Conservation (phyloP, 495 filamentous ascomycete species). For the Oleoguttula mirabilis region DNA sequence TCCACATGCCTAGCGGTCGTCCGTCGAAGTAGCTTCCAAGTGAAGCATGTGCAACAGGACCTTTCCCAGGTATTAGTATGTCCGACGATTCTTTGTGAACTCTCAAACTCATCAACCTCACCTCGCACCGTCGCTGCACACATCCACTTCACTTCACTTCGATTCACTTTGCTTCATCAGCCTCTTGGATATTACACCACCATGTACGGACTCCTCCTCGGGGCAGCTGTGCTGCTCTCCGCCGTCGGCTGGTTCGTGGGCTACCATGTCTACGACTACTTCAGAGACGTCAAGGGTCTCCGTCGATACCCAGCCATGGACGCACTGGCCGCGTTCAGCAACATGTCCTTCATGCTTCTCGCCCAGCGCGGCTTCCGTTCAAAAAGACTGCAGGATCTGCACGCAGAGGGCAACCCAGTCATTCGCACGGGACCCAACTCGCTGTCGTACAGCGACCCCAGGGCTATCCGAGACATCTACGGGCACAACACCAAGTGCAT, state of each 20-base stretch:
- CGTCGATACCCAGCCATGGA: slow-evolving; percentile 39
- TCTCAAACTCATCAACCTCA: no score
- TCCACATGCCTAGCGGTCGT: no score
- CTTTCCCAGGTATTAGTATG: no score
- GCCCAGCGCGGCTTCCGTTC: slow-evolving; percentile 36
- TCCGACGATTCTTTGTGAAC: no score
- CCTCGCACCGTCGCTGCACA: no score
- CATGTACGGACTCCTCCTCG: slow-evolving; percentile 2
- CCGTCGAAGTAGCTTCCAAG: no score
- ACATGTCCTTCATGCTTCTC: slow-evolving; percentile 36
- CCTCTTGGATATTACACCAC: no score
- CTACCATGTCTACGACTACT: slow-evolving; percentile 2
- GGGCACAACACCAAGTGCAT: slow-evolving; percentile 40
- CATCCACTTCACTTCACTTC: no score
- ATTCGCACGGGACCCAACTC: slow-evolving; percentile 43
- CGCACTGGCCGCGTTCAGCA: slow-evolving; percentile 35
- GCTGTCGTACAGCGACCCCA: slow-evolving; percentile 36
- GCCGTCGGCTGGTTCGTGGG: background rate
- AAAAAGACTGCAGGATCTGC: slow-evolving; percentile 31
- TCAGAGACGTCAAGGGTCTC: slow-evolving; percentile 21
- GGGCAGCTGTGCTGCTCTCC: background rate
- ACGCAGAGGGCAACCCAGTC: slow-evolving; percentile 35
- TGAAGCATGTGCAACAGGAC: no score
- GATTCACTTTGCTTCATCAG: no score
- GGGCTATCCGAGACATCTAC: slow-evolving; percentile 45